Base-by-base conservation (phyloP, 176 grass and related monocot genomes). In the Pharus latifolius region DNA sequence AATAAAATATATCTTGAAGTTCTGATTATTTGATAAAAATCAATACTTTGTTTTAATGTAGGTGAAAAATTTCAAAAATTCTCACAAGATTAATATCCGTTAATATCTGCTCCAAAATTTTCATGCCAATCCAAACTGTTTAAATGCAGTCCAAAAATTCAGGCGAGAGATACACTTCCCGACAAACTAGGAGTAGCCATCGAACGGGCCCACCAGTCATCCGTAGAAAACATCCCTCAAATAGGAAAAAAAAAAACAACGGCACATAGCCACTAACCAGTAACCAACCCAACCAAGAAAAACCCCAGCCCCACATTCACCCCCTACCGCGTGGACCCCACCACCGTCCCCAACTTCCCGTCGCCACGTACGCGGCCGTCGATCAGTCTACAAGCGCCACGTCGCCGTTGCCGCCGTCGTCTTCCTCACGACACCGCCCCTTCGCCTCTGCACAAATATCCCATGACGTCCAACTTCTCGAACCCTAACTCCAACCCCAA, bases 301-400 rank as follows among this genome's bases (percentile, higher is more conserved):
- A n/a, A n/a, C n/a, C 66, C 5, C 48, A 73, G 6, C n/a, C 63
- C 80, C 67, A 78, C 60, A 18, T 0, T 17, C 5, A n/a, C n/a
- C n/a, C 20, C 10, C 61, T 52, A 79, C 35, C 82, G 53, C 46
- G 62, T 79, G 70, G 83, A 69, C 38, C 56, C 61, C 38, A 14
- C 57, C 52, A 0, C 0, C 5, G 9, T 14, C 15, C 1, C 52
- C 14, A 49, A 13, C 50, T 19, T 6, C 1, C 53, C 75, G 46
- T 74, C 83, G 62, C 69, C 82, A 79, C 61, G 53, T 10, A 74
- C 82, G 75, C 75, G 61, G 61, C 69, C 34, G 54, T 15, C 2
- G 42, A 12, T 0, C 63, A 46, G 63, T 85, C 74, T 75, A 75
- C 70, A 80, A 69, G 22, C 8, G 63, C 83, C 63, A 75, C 83